These are phyloP conservation scores for Ottelia alismoides DNA, from an alignment of 106 monocot species.

Conservation along the genomic window DNA sequence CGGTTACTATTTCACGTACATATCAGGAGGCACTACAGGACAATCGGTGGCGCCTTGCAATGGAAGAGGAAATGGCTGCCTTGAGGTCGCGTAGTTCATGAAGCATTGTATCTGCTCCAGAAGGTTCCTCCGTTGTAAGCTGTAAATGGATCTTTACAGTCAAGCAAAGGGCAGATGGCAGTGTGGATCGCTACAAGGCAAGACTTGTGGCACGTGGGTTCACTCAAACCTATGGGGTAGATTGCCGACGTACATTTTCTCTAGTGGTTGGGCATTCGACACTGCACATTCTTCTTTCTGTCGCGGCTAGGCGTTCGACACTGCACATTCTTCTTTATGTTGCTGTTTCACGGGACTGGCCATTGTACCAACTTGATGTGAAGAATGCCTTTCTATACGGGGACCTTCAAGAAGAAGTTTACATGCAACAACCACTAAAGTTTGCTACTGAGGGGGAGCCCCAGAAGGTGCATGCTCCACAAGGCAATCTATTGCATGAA, in stretches of 20 bases:
- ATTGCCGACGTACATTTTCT: background rate
- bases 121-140: background rate
- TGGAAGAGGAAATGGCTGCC: background rate
- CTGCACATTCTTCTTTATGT: background rate
- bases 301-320: no score
- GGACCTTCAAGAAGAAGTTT: background rate
- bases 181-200: background rate
- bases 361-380: background rate
- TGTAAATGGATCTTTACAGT: background rate
- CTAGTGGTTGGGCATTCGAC: background rate
- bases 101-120: background rate
- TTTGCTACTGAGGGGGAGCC: background rate
- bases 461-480: no score
- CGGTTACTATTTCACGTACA: no score
- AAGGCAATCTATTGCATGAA: no score
- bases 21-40: background rate
- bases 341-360: background rate
- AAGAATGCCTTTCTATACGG: background rate
- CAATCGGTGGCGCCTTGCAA: background rate
- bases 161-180: background rate
- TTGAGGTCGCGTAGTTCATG: background rate
- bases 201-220: background rate
- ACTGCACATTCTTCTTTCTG: no score
- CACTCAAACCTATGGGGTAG: background rate
- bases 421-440: background rate